Evolutionary conservation across 1,139 yeast species (phyloP).

Genomic region (Casaregolazyma suthepensis): DNA sequence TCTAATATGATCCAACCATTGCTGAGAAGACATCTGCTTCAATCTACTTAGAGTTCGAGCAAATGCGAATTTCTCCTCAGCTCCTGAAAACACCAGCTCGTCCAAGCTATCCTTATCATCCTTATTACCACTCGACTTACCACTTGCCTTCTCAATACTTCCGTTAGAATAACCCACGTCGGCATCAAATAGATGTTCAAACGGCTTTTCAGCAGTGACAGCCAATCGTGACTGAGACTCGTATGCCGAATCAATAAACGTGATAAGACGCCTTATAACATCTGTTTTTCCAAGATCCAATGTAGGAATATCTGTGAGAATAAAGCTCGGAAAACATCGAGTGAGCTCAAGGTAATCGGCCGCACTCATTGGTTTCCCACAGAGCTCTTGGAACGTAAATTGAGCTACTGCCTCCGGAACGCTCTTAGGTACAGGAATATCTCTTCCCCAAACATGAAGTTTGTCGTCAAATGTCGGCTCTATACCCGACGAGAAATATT

Average conservation of each 20-base stretch:
- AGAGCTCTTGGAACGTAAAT: constrained; percentile 75
- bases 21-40: constrained; percentile 89
- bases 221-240: constrained; percentile 84
- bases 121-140: neutral
- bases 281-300: constrained; percentile 74
- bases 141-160: neutral
- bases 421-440: constrained; percentile 65
- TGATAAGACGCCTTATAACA: constrained; percentile 81
- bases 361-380: constrained; percentile 87
- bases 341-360: constrained; percentile 90
- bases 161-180: constrained; percentile 33
- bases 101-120: constrained; percentile 57
- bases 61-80: constrained; percentile 94
- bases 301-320: constrained; percentile 87
- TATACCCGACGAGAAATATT: constrained; percentile 58
- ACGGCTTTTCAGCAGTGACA: constrained; percentile 82
- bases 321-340: constrained; percentile 65
- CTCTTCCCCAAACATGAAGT: constrained; percentile 82
- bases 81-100: constrained; percentile 76
- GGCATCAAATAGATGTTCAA: constrained; percentile 78
- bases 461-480: constrained; percentile 36
- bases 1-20: constrained; percentile 46
- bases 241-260: constrained; percentile 90
- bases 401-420: constrained; percentile 81
- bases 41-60: constrained; percentile 89